These are phyloP conservation scores for Boletus patriciae DNA, from an alignment of 768 basidiomycete species.

Conservation along the genomic window DNA sequence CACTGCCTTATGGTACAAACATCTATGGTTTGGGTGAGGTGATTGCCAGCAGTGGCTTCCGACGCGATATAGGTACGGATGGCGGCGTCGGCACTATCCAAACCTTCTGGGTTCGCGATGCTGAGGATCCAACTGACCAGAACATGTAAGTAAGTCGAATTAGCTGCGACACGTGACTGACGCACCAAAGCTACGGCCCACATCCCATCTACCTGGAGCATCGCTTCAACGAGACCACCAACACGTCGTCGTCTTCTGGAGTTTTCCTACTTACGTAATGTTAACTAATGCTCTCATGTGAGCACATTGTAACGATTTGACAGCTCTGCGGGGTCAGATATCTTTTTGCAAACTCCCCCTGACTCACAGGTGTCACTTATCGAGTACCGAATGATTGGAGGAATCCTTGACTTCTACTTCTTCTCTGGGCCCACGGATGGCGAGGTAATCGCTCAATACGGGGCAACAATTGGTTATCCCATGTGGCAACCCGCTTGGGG, in stretches of 20 bases:
- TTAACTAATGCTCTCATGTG: not conserved
- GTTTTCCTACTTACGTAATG: constrained; percentile 68
- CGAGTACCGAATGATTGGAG: constrained; percentile 73
- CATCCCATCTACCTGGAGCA: constrained; percentile 76
- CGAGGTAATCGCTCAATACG: constrained; percentile 71
- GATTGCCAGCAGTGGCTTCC: constrained; percentile 65
- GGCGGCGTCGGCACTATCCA: constrained; percentile 58
- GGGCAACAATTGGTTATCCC: constrained; percentile 62
- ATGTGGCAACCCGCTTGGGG: constrained; percentile 74
- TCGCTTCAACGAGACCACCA: constrained; percentile 53
- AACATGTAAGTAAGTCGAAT: constrained; percentile 50
- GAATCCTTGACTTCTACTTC: constrained; percentile 78
- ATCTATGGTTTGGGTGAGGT: constrained; percentile 80
- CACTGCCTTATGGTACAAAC: constrained; percentile 64
- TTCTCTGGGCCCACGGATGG: constrained; percentile 54
- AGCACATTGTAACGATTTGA: constrained; percentile 7
- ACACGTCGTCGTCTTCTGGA: constrained; percentile 64
- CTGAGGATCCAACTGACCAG: constrained; percentile 60
- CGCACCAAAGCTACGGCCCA: constrained; percentile 55
- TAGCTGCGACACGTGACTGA: not conserved
- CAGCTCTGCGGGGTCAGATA: constrained; percentile 70
- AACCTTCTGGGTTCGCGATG: constrained; percentile 66
- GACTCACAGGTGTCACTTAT: constrained; percentile 57
- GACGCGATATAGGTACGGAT: constrained; percentile 54
- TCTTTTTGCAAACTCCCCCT: constrained; percentile 62